Evolutionary conservation across 1,139 yeast species (phyloP), one percentile per base, ranked within the genome.

Genomic region (Blastobotrys capitulatus): DNA sequence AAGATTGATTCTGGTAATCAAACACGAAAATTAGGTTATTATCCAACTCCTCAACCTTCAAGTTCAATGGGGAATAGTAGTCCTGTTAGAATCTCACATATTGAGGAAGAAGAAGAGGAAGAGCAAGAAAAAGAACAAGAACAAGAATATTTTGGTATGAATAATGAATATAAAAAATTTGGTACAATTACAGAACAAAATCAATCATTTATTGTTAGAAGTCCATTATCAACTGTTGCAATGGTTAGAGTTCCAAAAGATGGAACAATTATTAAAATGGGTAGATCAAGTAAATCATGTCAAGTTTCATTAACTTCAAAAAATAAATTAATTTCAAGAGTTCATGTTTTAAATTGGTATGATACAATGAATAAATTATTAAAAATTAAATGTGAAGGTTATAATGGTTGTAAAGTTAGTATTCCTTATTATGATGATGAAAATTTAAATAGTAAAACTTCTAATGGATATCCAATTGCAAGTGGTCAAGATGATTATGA

Each of bases 251-350:
- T 70, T 7, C 69, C 72, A 5, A 55, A 56, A 6, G 53, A 56
- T 6, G 75, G 74, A 15, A 38, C 45, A 12, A 49, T 57, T 6
- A 61, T 73, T 27, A 66, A 68, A 9, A 66, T 86, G 51, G 94
- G 94, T 7, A 73, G 94, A 54, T 82, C 88, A 5, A 79, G 87
- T 16, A 73, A 76, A 61, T 69, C 81, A 19, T 76, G 85, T 55
- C 83, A 79, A 51, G 78, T 78, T 58, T 77, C 77, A 49, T 70
- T 83, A 51, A 69, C 77, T 44, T 69, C 81, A 42, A 68, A 70
- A 43, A 76, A 84, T 62, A 80, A 80, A 61, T 74, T 75, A 42
- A 78, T 87, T 32, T 85, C 94, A 8, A 76, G 96, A 50, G 73
- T 76, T 19, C 96, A 87, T 65, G 75, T 83, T 46, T 59, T 65